Conservation (phyloP, 805 yeast genomes). For the Lipomyces starkeyi region DNA sequence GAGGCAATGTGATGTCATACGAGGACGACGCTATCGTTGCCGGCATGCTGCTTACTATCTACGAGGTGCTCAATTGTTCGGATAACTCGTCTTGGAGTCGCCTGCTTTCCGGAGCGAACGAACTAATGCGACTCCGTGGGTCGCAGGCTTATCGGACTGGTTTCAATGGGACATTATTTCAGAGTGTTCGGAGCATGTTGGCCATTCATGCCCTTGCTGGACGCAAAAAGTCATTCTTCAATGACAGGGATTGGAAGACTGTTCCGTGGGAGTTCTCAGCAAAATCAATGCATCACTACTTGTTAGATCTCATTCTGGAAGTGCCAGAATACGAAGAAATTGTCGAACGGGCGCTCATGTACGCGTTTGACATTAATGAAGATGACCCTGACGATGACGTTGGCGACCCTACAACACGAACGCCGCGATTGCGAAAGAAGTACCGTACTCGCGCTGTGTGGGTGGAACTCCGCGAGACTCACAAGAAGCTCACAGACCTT, state of each 20-base stretch:
- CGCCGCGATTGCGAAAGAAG: constrained; percentile 12
- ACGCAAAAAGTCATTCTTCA: constrained; percentile 21
- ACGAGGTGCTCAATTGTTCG: constrained; percentile 11
- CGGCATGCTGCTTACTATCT: constrained; percentile 24
- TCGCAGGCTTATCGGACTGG: constrained; percentile 21
- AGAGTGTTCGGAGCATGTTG: constrained; percentile 21
- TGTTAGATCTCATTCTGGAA: constrained; percentile 25
- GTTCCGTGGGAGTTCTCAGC: constrained; percentile 17
- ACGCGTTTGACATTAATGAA: background rate
- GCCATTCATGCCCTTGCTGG: constrained; percentile 9
- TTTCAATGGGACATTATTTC: constrained; percentile 16
- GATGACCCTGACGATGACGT: background rate
- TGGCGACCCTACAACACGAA: background rate
- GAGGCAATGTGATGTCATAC: constrained; percentile 23
- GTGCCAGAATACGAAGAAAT: constrained; percentile 18
- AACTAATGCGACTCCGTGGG: constrained; percentile 29
- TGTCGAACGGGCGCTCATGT: constrained; percentile 8
- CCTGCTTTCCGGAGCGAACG: constrained; percentile 21
- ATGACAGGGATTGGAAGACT: constrained; percentile 24
- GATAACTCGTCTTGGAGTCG: constrained; percentile 17
- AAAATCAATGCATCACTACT: constrained; percentile 6
- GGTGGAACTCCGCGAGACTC: constrained; percentile 5
- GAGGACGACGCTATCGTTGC: constrained; percentile 25
- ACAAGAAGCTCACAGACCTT: constrained; percentile 8
- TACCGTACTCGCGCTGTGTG: constrained; percentile 9